phyloP scores from a whole-genome alignment of 2,329 filamentous ascomycete genomes.

The Trichoderma atrobrunneum region DNA sequence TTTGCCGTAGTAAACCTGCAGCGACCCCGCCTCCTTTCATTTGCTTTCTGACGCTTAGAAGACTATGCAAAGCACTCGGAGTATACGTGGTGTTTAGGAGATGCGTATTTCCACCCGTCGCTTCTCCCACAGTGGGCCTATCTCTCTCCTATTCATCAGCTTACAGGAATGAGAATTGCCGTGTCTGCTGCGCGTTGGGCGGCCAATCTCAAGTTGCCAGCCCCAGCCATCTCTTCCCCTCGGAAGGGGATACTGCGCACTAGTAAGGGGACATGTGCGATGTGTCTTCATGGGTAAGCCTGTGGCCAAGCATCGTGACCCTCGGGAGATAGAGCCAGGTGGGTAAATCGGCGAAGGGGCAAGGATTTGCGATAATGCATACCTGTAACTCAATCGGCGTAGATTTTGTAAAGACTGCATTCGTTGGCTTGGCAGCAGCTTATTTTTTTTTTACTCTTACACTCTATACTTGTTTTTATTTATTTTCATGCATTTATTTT shows the following conservation, averaged over 20 bases:
- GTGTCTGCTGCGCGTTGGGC: neutral
- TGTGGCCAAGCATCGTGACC: neutral
- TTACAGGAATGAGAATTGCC: neutral
- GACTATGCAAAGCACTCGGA: neutral
- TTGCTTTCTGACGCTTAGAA: neutral
- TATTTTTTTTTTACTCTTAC: neutral
- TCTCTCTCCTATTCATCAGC: neutral
- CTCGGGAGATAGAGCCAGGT: neutral
- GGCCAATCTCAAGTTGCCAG: neutral
- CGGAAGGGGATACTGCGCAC: neutral
- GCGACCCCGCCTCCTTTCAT: neutral
- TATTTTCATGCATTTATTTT: neutral
- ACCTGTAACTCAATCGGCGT: neutral
- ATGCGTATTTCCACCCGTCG: neutral
- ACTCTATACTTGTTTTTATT: neutral
- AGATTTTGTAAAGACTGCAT: neutral
- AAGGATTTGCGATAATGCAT: neutral
- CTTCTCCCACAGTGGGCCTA: neutral
- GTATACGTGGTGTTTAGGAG: neutral
- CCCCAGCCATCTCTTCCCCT: neutral
- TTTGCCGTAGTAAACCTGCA: neutral
- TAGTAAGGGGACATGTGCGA: neutral
- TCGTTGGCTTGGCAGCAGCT: neutral
- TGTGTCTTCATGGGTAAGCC: neutral
- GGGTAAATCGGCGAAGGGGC: constrained; percentile 6